Percentiles rank a stretch among this genome's conserved stretches.
Conservation (phyloP, 176 grass and related monocot species). For the Alloteropsis semialata region DNA sequence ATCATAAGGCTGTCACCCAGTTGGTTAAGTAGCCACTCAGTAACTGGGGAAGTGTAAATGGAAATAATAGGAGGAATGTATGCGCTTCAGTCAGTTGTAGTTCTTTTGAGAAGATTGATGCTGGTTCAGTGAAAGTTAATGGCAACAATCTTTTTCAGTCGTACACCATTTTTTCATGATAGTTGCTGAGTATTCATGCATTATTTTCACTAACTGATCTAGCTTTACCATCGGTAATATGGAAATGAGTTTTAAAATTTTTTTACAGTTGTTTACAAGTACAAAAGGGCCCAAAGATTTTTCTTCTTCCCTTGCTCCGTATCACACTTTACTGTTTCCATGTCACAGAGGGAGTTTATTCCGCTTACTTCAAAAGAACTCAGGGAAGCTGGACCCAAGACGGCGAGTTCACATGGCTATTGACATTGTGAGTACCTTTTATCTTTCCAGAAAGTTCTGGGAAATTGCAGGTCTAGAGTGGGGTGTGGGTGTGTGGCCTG, state of each 20-base stretch:
- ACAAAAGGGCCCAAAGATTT: neutral
- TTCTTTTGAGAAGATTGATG: neutral
- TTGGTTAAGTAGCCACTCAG: too few relatives aligned
- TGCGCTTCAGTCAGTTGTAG: neutral
- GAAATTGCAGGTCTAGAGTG: neutral
- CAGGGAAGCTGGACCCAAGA: conserved; percentile 65
- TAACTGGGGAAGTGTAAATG: too few relatives aligned
- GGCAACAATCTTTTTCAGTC: neutral
- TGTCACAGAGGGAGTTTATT: conserved; percentile 86
- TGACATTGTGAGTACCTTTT: conserved; percentile 73
- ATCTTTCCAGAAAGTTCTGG: neutral
- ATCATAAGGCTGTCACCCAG: too few relatives aligned
- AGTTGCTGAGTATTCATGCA: neutral
- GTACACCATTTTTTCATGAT: neutral
- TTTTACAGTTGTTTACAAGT: neutral
- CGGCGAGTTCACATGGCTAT: conserved; percentile 75
- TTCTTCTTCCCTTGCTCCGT: conserved; percentile 14
- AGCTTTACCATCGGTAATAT: neutral
- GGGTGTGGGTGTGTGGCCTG: too few relatives aligned
- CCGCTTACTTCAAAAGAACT: conserved; percentile 77
- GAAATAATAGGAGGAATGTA: neutral
- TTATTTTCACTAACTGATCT: neutral
- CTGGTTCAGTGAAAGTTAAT: neutral
- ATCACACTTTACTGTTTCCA: neutral
- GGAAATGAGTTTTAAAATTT: neutral